These are phyloP conservation scores for Nitzschia sp. DNA, from an alignment of 108 stramenopile genomes.

Conservation along the genomic window DNA sequence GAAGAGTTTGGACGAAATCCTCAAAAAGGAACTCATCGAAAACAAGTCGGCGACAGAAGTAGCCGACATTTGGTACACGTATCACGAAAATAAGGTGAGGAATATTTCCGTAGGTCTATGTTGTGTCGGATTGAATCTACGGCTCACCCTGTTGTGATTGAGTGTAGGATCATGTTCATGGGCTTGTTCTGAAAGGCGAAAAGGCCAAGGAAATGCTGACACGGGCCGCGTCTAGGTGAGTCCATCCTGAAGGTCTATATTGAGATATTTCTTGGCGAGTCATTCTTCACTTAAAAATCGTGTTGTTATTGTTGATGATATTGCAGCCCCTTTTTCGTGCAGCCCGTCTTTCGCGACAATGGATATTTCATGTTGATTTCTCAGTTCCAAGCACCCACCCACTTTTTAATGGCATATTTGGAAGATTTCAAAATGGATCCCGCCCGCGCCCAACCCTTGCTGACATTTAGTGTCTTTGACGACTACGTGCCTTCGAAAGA, in stretches of 20 bases:
- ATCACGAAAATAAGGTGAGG: slow-evolving; percentile 68
- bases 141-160: no score
- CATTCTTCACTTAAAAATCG: not conserved
- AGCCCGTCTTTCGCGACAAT: slow-evolving; percentile 83
- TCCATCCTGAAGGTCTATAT: no score
- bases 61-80: slow-evolving; percentile 77
- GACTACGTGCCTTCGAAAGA: slow-evolving; percentile 67
- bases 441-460: slow-evolving; percentile 65
- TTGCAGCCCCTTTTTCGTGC: slow-evolving; percentile 76
- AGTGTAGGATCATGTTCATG: slow-evolving; percentile 45
- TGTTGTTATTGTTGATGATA: not conserved
- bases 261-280: no score
- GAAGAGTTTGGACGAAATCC: slow-evolving; percentile 63
- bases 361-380: slow-evolving; percentile 82
- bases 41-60: slow-evolving; percentile 65
- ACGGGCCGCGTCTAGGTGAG: slow-evolving; percentile 55
- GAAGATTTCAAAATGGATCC: slow-evolving; percentile 91
- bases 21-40: slow-evolving; percentile 68
- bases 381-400: slow-evolving; percentile 74
- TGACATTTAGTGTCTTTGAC: slow-evolving; percentile 80
- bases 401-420: slow-evolving; percentile 79
- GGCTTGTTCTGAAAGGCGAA: slow-evolving; percentile 44
- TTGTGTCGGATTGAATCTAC: no score
- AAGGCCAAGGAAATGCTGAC: slow-evolving; percentile 48
- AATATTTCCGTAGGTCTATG: no score